phyloP scores from a whole-genome alignment of 768 basidiomycete genomes.

The Boletellus sp. region DNA sequence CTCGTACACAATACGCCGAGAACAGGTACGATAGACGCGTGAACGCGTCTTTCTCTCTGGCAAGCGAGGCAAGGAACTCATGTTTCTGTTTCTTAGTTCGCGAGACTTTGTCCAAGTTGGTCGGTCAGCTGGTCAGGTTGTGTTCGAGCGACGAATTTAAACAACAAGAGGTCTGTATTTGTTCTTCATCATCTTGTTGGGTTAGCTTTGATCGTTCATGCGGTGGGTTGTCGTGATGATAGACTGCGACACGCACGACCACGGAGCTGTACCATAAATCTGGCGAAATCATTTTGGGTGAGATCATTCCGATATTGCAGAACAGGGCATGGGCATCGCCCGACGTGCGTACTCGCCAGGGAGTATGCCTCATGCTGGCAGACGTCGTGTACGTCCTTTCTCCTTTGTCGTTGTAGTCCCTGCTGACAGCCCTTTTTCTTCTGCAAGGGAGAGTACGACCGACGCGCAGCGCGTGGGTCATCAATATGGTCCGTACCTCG shows the following conservation, averaged over 20 bases:
- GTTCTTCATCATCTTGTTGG: not conserved
- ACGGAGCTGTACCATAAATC: constrained; percentile 92
- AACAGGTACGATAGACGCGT: constrained; percentile 52
- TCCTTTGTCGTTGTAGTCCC: not conserved
- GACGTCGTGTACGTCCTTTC: constrained; percentile 71
- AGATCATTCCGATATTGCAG: constrained; percentile 78
- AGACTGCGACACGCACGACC: constrained; percentile 88
- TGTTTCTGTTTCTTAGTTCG: constrained; percentile 50
- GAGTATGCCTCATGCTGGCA: constrained; percentile 82
- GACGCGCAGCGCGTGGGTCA: constrained; percentile 85
- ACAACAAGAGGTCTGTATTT: constrained; percentile 82
- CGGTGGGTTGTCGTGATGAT: constrained; percentile 35
- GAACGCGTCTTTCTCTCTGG: too few species aligned
- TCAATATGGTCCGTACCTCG: constrained; percentile 75
- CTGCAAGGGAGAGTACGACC: constrained; percentile 72
- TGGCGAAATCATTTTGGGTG: constrained; percentile 84
- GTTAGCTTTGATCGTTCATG: constrained; percentile 25
- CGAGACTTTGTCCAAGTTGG: constrained; percentile 85
- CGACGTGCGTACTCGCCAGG: constrained; percentile 68
- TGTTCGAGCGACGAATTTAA: constrained; percentile 79
- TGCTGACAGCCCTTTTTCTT: constrained; percentile 5
- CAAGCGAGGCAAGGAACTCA: too few species aligned
- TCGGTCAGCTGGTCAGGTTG: constrained; percentile 70
- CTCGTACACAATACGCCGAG: constrained; percentile 91
- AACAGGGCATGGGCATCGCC: constrained; percentile 51